phyloP scores from a whole-genome alignment of 345 rosid species.

The Sisymbrium irio region DNA sequence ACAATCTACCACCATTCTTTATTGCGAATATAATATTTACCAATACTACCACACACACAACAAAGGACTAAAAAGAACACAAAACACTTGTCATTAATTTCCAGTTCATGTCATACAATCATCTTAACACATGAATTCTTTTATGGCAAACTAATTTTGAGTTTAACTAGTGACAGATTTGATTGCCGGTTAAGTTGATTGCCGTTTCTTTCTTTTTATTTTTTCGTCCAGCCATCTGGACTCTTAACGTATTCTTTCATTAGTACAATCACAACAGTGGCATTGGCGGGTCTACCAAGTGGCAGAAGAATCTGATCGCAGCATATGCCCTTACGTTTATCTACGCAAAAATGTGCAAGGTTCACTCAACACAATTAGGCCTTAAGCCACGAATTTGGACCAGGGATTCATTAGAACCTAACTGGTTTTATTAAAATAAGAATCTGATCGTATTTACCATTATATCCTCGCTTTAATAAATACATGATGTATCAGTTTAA shows the following conservation, averaged over 20 bases:
- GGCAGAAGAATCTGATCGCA: constrained; percentile 10
- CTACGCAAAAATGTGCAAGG: neutral
- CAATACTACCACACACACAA: neutral
- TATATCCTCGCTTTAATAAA: neutral
- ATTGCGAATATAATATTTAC: neutral
- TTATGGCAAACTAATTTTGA: no score
- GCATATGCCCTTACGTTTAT: neutral
- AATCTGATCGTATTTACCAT: neutral
- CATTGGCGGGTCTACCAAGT: constrained; percentile 6
- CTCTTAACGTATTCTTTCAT: neutral
- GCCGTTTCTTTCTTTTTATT: neutral
- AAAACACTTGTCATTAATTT: neutral
- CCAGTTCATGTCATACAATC: neutral
- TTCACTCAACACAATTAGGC: neutral
- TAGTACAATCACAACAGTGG: neutral
- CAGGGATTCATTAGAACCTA: neutral
- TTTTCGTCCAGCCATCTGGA: neutral
- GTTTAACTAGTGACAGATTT: neutral
- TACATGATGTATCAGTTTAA: neutral
- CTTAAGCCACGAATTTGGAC: neutral
- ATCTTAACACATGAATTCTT: neutral
- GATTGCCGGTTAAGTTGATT: neutral
- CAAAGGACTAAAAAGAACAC: neutral
- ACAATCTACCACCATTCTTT: neutral
- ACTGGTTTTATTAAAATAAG: neutral